These are phyloP conservation scores for Trifolium dubium DNA, from an alignment of 306 rosid species.

Conservation along the genomic window DNA sequence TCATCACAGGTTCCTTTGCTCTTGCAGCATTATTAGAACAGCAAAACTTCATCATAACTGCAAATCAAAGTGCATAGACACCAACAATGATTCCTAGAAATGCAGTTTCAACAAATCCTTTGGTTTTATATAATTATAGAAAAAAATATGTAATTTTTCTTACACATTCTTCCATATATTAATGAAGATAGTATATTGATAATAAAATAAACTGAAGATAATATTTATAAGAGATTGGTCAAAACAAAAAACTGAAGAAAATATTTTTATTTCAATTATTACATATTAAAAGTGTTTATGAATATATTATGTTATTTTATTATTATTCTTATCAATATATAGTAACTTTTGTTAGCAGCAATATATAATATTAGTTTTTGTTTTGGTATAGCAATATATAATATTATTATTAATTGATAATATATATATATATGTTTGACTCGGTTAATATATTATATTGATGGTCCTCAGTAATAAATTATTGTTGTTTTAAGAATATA, in stretches of 20 bases:
- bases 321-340: neutral
- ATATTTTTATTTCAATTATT: neutral
- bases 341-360: neutral
- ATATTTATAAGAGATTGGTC: neutral
- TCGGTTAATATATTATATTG: neutral
- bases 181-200: neutral
- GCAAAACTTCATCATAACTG: slow-evolving; percentile 61
- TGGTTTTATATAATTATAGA: slow-evolving; percentile 46
- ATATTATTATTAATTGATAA: neutral
- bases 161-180: neutral
- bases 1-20: slow-evolving; percentile 42
- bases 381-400: no score
- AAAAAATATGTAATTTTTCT: neutral
- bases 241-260: neutral
- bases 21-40: slow-evolving; percentile 42
- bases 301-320: neutral
- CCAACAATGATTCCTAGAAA: slow-evolving; percentile 61
- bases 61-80: slow-evolving; percentile 64
- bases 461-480: neutral
- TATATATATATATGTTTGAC: neutral
- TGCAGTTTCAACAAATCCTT: slow-evolving; percentile 57
- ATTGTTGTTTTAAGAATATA: neutral
- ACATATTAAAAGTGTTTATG: neutral
- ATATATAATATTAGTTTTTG: neutral
- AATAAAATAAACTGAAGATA: neutral